phyloP scores from a whole-genome alignment of 192 early-diverging fungal genomes.

The Entophlyctis luteolus region DNA sequence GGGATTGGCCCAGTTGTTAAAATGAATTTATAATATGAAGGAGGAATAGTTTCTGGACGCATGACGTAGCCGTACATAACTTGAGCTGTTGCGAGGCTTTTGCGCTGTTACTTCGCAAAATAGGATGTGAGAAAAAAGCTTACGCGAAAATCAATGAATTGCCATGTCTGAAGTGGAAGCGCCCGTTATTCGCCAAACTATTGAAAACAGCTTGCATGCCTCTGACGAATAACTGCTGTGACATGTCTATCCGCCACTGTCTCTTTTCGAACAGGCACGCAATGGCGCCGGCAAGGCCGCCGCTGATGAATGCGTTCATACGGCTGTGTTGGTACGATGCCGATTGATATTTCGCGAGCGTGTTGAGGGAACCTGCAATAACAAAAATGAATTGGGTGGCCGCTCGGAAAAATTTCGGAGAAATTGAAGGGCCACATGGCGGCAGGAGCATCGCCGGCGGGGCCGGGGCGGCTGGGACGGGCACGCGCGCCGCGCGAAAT shows the following conservation, averaged over 20 bases:
- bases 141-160: conserved; percentile 43
- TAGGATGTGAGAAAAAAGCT: not conserved
- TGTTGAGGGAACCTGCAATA: too few species aligned
- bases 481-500: too few species aligned
- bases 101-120: not conserved
- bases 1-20: conserved; percentile 15
- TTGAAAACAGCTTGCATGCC: conserved; percentile 32
- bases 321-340: too few species aligned
- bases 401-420: not conserved
- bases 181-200: conserved; percentile 32
- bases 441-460: not conserved
- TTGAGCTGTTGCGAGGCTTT: conserved; percentile 31
- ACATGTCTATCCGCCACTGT: conserved; percentile 36
- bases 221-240: conserved; percentile 37
- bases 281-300: conserved; percentile 37
- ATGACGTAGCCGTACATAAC: conserved; percentile 50
- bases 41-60: conserved; percentile 45
- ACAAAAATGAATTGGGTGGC: too few species aligned
- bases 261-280: conserved; percentile 38
- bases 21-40: conserved; percentile 36
- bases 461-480: not conserved
- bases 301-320: conserved; percentile 33
- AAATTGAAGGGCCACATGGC: not conserved
- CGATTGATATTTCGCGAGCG: too few species aligned
- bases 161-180: conserved; percentile 42